Conservation (phyloP, 2,329 filamentous ascomycete genomes). For the Gnomoniopsis smithogilvyi region DNA sequence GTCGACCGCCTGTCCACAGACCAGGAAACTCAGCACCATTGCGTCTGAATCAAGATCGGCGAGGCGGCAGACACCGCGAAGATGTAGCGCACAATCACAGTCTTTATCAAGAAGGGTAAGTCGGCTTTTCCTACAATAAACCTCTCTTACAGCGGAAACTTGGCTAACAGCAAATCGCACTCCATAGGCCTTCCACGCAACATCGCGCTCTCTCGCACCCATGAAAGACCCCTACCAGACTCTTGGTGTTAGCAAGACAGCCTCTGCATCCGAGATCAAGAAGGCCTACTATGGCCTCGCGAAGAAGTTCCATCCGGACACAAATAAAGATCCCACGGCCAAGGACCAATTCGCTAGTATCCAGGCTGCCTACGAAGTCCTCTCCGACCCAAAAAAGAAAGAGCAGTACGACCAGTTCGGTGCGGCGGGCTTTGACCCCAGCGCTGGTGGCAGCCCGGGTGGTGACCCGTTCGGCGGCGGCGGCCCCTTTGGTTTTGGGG, state of each 20-base stretch:
- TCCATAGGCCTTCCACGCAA: slow-evolving; percentile 58
- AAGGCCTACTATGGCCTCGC: slow-evolving; percentile 97
- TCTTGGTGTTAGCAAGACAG: slow-evolving; percentile 78
- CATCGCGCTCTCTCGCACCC: slow-evolving; percentile 44
- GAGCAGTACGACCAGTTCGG: slow-evolving; percentile 91
- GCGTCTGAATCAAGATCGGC: slow-evolving; percentile 18
- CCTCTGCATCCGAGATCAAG: slow-evolving; percentile 87
- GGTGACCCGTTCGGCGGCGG: slow-evolving; percentile 62
- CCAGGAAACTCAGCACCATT: slow-evolving; percentile 20
- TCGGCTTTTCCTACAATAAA: background rate
- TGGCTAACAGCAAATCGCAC: background rate
- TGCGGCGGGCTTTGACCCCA: slow-evolving; percentile 81
- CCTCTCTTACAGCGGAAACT: background rate
- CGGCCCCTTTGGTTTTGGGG: slow-evolving; percentile 58
- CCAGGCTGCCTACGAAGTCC: slow-evolving; percentile 88
- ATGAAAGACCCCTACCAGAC: slow-evolving; percentile 79
- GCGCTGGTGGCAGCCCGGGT: slow-evolving; percentile 58
- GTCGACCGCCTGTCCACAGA: slow-evolving; percentile 20
- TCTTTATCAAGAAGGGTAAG: slow-evolving; percentile 11
- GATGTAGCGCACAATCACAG: slow-evolving; percentile 8
- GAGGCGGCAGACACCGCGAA: slow-evolving; percentile 9
- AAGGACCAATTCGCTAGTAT: slow-evolving; percentile 95
- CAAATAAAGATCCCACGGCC: slow-evolving; percentile 89
- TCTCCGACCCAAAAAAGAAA: slow-evolving; percentile 90
- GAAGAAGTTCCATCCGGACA: slow-evolving; percentile 97